Evolutionary conservation across 1,139 yeast genomes (phyloP), one percentile per base, ranked within the genome.

Genomic region (Taiozyma sp.): DNA sequence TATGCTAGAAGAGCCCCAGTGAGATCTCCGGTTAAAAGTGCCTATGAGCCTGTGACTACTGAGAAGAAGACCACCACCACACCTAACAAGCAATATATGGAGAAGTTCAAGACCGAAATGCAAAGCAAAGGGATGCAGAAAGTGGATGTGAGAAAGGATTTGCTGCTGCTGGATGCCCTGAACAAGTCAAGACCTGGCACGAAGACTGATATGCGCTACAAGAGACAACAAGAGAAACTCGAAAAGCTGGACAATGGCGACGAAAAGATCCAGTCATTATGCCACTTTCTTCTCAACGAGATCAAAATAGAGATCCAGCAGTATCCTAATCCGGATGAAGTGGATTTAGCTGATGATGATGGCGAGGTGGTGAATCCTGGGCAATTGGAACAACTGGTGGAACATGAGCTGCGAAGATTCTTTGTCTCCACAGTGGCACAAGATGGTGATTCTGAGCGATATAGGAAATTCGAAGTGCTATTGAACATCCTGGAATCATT

Each of bases 171-270:
- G 14, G 60, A 59, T 9, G 51, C 51, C 32, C 22, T 59, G 44
- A 59, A 59, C 49, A 41, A 45, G 7, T 47, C 60, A 1, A 51
- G 54, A 10, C 61, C 61, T 1, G 61, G 59, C 1, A 54, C 59
- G 10, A 48, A 43, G 38, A 59, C 57, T 8, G 61, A 59, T 47
- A 46, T 44, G 30, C 41, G 61, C n/a, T 59, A 51, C 42, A 44
- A 41, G 45, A 47, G 45, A 30, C 60, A 56, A 45, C 50, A 49
- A 42, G 34, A 43, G 19, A n/a, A 38, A 10, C 16, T 58, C 46
- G 45, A 32, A 38, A 43, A n/a, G 4, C 30, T 54, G 13, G 24
- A 34, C 2, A 22, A 51, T 10, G 40, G 23, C 10, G 43, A 50
- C 14, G 54, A 51, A 9, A 56, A 52, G 44, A 46, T 56, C 1